These are phyloP conservation scores for Suhomyces kunorum DNA, from an alignment of 1,139 yeast genomes.

Conservation along the genomic window DNA sequence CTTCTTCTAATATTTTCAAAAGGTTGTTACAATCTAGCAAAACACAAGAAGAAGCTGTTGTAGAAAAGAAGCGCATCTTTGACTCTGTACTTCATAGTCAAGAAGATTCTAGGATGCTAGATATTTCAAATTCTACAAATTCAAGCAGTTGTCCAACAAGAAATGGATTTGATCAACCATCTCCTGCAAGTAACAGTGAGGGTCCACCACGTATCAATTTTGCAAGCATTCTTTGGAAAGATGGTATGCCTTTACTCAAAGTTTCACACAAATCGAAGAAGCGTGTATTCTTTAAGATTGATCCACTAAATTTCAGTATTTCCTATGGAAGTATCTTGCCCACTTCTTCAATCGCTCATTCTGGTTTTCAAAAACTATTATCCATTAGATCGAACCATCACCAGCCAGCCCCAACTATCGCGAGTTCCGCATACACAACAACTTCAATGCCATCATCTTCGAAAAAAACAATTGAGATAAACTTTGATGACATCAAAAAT, in stretches of 20 bases:
- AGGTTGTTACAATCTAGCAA: slow-evolving; percentile 1
- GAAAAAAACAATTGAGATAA: slow-evolving; percentile 45
- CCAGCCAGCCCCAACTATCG: too few relatives aligned
- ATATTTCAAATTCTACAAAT: too few relatives aligned
- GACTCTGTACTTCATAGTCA: too few relatives aligned
- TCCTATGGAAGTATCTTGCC: slow-evolving; percentile 44
- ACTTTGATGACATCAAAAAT: slow-evolving; percentile 72
- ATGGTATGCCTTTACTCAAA: slow-evolving; percentile 54
- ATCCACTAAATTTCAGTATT: slow-evolving; percentile 37
- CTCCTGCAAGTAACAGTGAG: too few relatives aligned
- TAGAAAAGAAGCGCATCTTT: too few relatives aligned
- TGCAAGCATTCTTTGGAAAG: slow-evolving; percentile 29
- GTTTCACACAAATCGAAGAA: slow-evolving; percentile 71
- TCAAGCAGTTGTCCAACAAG: too few relatives aligned
- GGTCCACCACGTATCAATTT: slow-evolving; percentile 2
- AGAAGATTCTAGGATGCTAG: too few relatives aligned
- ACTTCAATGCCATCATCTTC: too few relatives aligned
- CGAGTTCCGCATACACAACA: too few relatives aligned
- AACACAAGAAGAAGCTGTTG: slow-evolving; percentile 4
- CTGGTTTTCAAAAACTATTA: slow-evolving; percentile 18
- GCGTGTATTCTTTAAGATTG: slow-evolving; percentile 41
- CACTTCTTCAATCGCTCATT: slow-evolving; percentile 19
- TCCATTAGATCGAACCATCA: neutral
- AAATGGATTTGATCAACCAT: too few relatives aligned
- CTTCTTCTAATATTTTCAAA: slow-evolving; percentile 1